Evolutionary conservation across 1,284 basidiomycete genomes (phyloP), one percentile per base, ranked within the genome.

Genomic region (Gymnopus androsaceus): DNA sequence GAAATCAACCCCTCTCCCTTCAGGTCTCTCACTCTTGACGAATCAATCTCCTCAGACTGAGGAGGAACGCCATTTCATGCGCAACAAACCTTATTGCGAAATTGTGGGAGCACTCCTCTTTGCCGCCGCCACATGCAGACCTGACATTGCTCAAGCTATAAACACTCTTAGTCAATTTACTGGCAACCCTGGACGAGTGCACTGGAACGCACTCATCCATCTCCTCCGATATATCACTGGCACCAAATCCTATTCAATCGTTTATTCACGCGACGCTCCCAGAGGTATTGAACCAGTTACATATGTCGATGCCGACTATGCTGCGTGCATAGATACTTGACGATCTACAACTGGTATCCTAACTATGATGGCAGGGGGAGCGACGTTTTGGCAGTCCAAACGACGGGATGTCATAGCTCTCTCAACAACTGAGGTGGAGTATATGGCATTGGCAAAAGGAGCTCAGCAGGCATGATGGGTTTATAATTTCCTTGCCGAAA

Each of bases 301-400:
- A 1, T 79, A 69, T 54, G 65, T 66, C 0, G 75, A 79, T 53
- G 63, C 75, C 0, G 71, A 77, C 56, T 74, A 62, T 51, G 74
- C 59, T 2, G 67, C 62, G 1, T 64, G 67, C 55, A 23, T 58
- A 0, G 61, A 67, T 31, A 66, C 66, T 37, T 44, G 65, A 0
- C 56, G 14, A 5, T 75, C 72, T 0, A 69, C 63, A 1, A 58
- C 64, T 0, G 72, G 70, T 5, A 67, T 73, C 53, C 48, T 72
- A 0, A 68, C 71, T 27, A 58, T 65, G 3, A 65, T 72, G 46
- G 67, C 61, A 7, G 64, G 68, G 1, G 67, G 66, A 76, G n/a
- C n/a, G n/a, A n/a, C n/a, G n/a, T n/a, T n/a, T n/a, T n/a, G n/a
- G n/a, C n/a, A n/a, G n/a, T n/a, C n/a, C n/a, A n/a, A n/a, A n/a